A percentile compares a stretch with the other conserved stretches of the same genome.
Evolutionary conservation across 768 basidiomycete genomes (phyloP).

Genomic region (Russula griseocarnosa): DNA sequence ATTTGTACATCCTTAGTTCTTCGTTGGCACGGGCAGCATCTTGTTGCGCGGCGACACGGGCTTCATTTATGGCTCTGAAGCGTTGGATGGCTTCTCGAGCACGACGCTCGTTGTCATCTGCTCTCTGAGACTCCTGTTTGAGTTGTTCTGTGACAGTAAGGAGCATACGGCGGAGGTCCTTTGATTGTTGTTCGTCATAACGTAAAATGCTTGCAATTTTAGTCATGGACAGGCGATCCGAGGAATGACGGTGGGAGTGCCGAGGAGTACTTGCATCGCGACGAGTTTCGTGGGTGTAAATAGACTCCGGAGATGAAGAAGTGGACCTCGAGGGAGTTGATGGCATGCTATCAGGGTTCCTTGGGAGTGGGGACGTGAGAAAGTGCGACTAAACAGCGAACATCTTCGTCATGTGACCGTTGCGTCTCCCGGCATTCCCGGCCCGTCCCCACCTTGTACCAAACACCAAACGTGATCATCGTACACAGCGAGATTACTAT

Average conservation of each 20-base stretch:
- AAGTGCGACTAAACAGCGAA: conserved; percentile 2
- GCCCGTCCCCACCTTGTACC: not conserved
- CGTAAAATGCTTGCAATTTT: conserved; percentile 34
- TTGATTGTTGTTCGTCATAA: conserved; percentile 41
- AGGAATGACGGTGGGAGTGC: conserved; percentile 12
- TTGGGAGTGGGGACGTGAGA: not conserved
- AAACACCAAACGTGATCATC: too few relatives aligned
- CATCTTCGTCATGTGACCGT: conserved; percentile 14
- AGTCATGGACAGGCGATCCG: conserved; percentile 24
- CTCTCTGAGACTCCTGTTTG: conserved; percentile 38
- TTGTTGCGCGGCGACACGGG: conserved; percentile 34
- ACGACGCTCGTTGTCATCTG: conserved; percentile 37
- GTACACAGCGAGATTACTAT: too few relatives aligned
- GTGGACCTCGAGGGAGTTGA: conserved; percentile 18
- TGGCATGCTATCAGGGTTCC: conserved; percentile 10
- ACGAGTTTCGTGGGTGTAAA: conserved; percentile 20
- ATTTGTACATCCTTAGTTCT: conserved; percentile 54
- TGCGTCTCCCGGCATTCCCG: conserved; percentile 1
- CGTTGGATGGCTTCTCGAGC: conserved; percentile 35
- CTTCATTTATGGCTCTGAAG: conserved; percentile 35
- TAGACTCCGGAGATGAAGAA: conserved; percentile 17
- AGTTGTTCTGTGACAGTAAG: conserved; percentile 39
- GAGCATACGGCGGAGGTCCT: conserved; percentile 40
- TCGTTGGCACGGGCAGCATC: conserved; percentile 38
- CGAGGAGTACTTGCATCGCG: conserved; percentile 10